Conservation (phyloP, 23 red algal genomes). For the Gracilariopsis chorda region DNA sequence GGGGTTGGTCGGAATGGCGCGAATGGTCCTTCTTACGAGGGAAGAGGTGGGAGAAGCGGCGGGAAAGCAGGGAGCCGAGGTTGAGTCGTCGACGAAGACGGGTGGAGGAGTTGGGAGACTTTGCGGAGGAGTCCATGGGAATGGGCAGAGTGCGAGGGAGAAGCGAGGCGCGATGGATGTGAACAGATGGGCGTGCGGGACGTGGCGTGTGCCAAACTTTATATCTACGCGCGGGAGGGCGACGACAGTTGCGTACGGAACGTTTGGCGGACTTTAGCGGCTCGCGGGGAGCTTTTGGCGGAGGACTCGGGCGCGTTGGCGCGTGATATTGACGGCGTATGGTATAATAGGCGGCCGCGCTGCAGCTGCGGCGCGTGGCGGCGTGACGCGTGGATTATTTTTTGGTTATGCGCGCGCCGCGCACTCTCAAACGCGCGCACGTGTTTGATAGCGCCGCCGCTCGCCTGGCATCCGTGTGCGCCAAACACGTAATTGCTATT, state of each 20-base stretch:
- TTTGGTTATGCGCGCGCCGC: not conserved
- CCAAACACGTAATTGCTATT: constrained; percentile 21
- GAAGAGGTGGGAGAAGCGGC: constrained; percentile 1
- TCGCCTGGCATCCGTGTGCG: not conserved
- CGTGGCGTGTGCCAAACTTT: not conserved
- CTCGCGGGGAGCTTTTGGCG: not conserved
- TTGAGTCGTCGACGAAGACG: not conserved
- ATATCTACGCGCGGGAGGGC: no score
- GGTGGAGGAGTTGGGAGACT: not conserved
- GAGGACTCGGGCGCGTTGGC: not conserved
- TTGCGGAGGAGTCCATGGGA: constrained; percentile 5
- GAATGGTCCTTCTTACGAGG: not conserved
- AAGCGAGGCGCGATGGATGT: not conserved
- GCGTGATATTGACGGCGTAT: not conserved
- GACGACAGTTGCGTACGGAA: no score
- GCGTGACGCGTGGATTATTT: not conserved
- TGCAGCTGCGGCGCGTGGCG: not conserved
- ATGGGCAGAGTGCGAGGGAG: not conserved
- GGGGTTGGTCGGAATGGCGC: not conserved
- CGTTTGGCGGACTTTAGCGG: no score
- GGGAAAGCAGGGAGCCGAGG: not conserved
- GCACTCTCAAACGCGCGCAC: not conserved
- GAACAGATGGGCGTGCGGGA: not conserved
- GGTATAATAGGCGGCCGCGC: not conserved
- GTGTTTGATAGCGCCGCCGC: not conserved